Evolutionary conservation across 768 basidiomycete genomes (phyloP).

Genomic region (Suillus spraguei): DNA sequence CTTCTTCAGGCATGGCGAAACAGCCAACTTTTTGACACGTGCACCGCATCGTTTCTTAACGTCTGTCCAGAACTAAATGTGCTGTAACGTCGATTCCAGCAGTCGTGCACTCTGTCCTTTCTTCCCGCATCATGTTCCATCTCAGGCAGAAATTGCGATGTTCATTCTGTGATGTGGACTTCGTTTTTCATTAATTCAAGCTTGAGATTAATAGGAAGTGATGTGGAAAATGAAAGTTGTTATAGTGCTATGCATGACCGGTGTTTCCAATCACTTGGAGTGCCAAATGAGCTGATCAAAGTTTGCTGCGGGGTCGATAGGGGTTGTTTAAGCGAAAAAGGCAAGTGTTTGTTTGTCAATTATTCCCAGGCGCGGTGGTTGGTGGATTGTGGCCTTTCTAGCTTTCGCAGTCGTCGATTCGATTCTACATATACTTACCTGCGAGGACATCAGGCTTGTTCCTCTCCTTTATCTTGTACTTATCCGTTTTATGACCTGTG

Average conservation of each 20-base stretch:
- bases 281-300: not conserved
- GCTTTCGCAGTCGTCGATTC: not conserved
- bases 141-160: constrained; percentile 9
- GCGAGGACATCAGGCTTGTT: not conserved
- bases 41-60: not conserved
- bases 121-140: constrained; percentile 13
- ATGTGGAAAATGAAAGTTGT: not conserved
- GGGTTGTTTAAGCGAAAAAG: not conserved
- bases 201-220: not conserved
- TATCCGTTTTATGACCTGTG: constrained; percentile 23
- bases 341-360: not conserved
- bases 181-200: not conserved
- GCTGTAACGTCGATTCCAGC: constrained; percentile 3
- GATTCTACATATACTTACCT: not conserved
- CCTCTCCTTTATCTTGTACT: constrained; percentile 6
- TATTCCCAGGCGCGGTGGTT: constrained; percentile 3
- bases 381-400: not conserved
- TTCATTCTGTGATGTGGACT: not conserved
- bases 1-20: not conserved
- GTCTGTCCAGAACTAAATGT: not conserved
- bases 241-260: not conserved
- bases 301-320: not conserved
- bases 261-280: not conserved
- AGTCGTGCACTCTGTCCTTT: constrained; percentile 9
- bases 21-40: constrained; percentile 13